A percentile compares a stretch with the other conserved stretches of the same genome.
Evolutionary conservation across 129 eudicot species (phyloP).

Genomic region (Chrysanthemum seticuspe): DNA sequence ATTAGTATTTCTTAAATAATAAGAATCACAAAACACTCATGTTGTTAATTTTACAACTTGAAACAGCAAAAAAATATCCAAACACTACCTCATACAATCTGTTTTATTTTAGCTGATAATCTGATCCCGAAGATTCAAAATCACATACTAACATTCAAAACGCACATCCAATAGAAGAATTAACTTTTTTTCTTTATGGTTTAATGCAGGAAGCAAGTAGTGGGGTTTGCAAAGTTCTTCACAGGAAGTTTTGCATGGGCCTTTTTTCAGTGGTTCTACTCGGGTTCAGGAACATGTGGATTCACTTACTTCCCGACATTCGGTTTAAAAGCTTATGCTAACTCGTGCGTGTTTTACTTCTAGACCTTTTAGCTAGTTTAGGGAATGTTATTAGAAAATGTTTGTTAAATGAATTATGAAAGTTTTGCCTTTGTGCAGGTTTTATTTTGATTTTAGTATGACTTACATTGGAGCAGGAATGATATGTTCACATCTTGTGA

Average conservation of each 20-base stretch:
- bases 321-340: constrained; percentile 66
- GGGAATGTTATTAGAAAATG: background rate
- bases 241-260: constrained; percentile 68
- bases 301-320: constrained; percentile 64
- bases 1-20: background rate
- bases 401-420: constrained; percentile 2
- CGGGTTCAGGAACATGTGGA: constrained; percentile 64
- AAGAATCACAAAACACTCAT: too few relatives aligned
- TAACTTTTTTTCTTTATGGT: background rate
- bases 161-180: background rate
- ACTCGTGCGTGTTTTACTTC: constrained; percentile 42
- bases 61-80: background rate
- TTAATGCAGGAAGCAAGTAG: constrained; percentile 61
- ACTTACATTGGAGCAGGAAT: constrained; percentile 92
- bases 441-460: constrained; percentile 89
- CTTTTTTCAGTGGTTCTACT: constrained; percentile 73
- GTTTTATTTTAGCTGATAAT: background rate
- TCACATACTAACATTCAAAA: background rate
- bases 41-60: background rate
- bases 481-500: constrained; percentile 94
- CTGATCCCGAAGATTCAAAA: background rate
- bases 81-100: background rate
- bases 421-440: constrained; percentile 51
- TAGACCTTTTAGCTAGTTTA: constrained; percentile 1
- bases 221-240: constrained; percentile 63